Base-by-base conservation (phyloP, 495 filamentous ascomycete species). In the Penicillium pancosmium region DNA sequence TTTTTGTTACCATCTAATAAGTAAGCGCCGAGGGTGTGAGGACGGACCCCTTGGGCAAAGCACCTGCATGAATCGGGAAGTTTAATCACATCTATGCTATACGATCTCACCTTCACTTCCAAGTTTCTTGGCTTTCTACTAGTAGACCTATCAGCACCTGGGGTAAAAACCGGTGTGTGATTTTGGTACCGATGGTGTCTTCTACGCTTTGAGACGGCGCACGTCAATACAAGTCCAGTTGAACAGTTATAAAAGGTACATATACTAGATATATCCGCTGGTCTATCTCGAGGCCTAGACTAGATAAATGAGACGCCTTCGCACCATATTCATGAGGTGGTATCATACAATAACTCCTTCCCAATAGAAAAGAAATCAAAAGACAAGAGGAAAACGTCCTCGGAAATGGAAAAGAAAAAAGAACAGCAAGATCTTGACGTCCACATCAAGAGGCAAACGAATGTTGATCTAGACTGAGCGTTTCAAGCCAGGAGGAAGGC, bases 401-500 rank as follows among this genome's bases (percentile, higher is more conserved):
- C 23, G 23, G 23, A 23, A 23, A 23, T 23, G 46, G 23, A 12
- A 50, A 43, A 59, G 59, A 50, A 38, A 50, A 61, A 68, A 54
- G 13, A 63, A 50, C 62, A 51, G 47, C 48, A 50, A 56, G 54
- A 23, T 23, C 0, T 23, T 23, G 23, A 23, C 23, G 3, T 23
- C 4, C 23, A 23, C 23, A 23, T 63, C 38, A 52, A 13, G 34
- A 10, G 5, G 10, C 34, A 36, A 13, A 1, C 34, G 10, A 2
- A 36, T 13, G 2, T 36, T 10, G 34, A 9, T 36, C 34, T 13
- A 13, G 5, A 10, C 57, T 15, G 66, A 50, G 19, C 71, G 65
- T 59, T 75, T 76, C 66, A 82, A 61, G n/a, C 71, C 71, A 34
- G 70, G 57, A 8, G 81, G 80, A 33, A 84, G 63, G 19, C 71